Evolutionary conservation across 352 stramenopile species (phyloP), one percentile per base, ranked within the genome.

Genomic region (Phytophthora quininea): DNA sequence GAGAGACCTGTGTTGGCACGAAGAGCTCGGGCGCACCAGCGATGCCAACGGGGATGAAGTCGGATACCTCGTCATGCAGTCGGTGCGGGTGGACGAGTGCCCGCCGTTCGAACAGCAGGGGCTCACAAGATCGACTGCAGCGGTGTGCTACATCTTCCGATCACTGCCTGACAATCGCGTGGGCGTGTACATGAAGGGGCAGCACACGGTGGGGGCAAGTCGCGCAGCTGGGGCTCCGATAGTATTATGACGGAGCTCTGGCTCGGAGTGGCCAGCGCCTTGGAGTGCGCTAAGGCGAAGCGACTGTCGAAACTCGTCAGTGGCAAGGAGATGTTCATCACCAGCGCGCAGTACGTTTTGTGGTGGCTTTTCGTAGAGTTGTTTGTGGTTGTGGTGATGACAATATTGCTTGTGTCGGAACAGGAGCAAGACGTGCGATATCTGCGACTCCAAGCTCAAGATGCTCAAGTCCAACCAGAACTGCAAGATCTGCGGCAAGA

Each of bases 401-500:
- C 33, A 8, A 62, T 9, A 3, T 31, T 64, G 40, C 31, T 11
- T 11, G 35, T 38, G 19, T 24, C 19, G 29, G 43, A 11, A 67
- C 50, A 78, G 63, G 27, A 77, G 67, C 56, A 87, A 88, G 54
- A 72, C 68, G 27, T 89, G 82, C 38, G 80, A 89, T 54, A 84
- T 88, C 58, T 90, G 80, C 48, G 74, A 89, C 59, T 76, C 76
- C 40, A 87, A 85, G 63, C 70, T 90, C 33, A 86, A 79, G 56
- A 56, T 73, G 50, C 50, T 79, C 19, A 88, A 88, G 47, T 66
- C 60, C 10, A 74, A 74, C 29, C 74, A 89, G 57, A 80, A 79
- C 59, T 90, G 82, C 71, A 89, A 89, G 65, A 83, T 81, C 54
- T 90, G 82, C 31, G 73, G 82, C 60, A 89, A 89, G 76, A 88